These are phyloP conservation scores for Eucalyptus pumila DNA, from an alignment of 345 rosid genomes.

Conservation along the genomic window DNA sequence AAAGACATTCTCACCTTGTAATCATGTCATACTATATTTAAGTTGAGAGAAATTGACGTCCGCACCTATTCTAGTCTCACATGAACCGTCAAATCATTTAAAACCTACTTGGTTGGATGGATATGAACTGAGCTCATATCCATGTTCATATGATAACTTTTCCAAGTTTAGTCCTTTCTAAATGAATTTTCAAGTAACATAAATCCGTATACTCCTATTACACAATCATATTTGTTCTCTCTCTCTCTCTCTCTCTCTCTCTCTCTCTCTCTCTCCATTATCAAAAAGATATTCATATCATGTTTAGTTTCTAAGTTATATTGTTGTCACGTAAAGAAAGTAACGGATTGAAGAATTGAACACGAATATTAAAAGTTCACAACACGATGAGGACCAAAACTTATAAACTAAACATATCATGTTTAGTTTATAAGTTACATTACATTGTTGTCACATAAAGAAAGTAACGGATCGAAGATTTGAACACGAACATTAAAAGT, in stretches of 20 bases:
- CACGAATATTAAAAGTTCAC: neutral
- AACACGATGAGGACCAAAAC: neutral
- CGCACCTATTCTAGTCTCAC: neutral
- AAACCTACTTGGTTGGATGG: neutral
- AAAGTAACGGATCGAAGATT: too few relatives aligned
- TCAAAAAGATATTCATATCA: too few relatives aligned
- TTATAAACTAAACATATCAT: too few relatives aligned
- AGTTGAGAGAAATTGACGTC: neutral
- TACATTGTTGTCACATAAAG: too few relatives aligned
- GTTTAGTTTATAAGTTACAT: too few relatives aligned
- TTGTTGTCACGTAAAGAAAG: too few relatives aligned
- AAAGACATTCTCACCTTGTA: too few relatives aligned
- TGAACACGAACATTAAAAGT: neutral
- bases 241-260: neutral
- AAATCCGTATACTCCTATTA: neutral
- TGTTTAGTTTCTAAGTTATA: rapidly evolving
- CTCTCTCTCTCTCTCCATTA: neutral
- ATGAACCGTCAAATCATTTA: neutral
- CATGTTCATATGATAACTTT: rapidly evolving
- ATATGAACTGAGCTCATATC: neutral
- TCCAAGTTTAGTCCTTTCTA: neutral
- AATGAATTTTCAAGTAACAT: neutral
- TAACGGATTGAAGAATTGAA: too few relatives aligned
- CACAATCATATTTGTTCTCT: neutral
- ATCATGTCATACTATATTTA: neutral